Evolutionary conservation across 495 filamentous ascomycete species (phyloP), one percentile per base, ranked within the genome.

Genomic region (Trypethelium eluteriae): DNA sequence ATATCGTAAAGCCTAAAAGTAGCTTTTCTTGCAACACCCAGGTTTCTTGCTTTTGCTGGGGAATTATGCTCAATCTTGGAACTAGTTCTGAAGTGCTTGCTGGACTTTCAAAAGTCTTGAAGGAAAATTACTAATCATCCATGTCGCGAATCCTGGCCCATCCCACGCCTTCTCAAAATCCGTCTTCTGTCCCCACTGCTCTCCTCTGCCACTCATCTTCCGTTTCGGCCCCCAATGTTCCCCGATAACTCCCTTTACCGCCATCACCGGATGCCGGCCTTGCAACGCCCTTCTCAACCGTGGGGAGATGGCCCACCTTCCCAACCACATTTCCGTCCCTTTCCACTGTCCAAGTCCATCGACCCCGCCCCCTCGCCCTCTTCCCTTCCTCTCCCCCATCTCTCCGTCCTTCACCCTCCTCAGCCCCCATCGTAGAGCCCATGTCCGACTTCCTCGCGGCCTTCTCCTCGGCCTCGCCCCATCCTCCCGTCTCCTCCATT

Each of bases 271-370:
- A 25, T 25, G 0, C 25, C 25, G 25, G 25, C 25, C 25, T 25
- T 1, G 25, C 25, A 25, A 25, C 25, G 25, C 57, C 63, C 44
- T 63, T 38, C 63, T 14, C 38, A 25, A 38, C n/a, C 36, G 49
- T 66, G 64, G 65, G 25, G 25, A 25, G 25, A 25, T 25, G 25
- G 25, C 25, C 25, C 41, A 46, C 9, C 41, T 46, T 46, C 41
- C 41, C 9, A 9, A 7, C 41, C 7, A 1, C 16, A 7, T 46
- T 0, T 16, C 7, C 41, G 7, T 74, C 64, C 71, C 67, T 68
- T 74, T 71, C 73, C 68, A 67, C 25, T 1, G 69, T 61, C 56
- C 70, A 69, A 67, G 76, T 74, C 74, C 67, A 36, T 50, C 57
- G 39, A 39, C 68, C 61, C 57, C 64, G 39, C 64, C 65, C 41